These are phyloP conservation scores for Alternaria longipes DNA, from an alignment of 2,329 filamentous ascomycete genomes.

Conservation along the genomic window DNA sequence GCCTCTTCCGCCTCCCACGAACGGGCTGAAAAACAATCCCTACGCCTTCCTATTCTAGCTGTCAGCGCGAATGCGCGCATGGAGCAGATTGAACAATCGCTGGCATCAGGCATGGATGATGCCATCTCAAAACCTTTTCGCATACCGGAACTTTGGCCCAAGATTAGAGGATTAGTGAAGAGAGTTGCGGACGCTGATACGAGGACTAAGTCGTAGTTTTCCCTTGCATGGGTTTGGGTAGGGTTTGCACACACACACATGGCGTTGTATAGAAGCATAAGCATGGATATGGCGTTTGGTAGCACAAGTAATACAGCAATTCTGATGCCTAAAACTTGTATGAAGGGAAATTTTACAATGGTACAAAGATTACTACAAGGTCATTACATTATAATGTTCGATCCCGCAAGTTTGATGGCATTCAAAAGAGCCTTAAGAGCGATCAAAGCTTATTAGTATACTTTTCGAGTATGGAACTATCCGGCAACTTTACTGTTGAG, in stretches of 20 bases:
- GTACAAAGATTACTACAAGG: too few relatives aligned
- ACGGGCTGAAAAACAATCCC: background rate
- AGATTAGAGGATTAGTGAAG: conserved; percentile 21
- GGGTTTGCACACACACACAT: background rate
- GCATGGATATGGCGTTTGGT: background rate
- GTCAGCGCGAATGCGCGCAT: conserved; percentile 49
- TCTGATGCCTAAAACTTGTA: background rate
- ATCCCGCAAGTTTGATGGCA: too few relatives aligned
- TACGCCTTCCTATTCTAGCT: conserved; percentile 41
- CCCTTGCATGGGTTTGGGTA: background rate
- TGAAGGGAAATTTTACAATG: too few relatives aligned
- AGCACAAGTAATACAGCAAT: background rate
- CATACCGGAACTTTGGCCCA: conserved; percentile 36
- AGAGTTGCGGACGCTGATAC: conserved; percentile 8
- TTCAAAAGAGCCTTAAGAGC: too few relatives aligned
- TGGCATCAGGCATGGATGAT: conserved; percentile 46
- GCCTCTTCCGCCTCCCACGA: background rate
- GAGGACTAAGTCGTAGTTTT: background rate
- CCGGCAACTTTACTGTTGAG: too few relatives aligned
- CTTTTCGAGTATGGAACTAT: too few relatives aligned
- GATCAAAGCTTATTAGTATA: too few relatives aligned
- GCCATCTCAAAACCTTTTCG: conserved; percentile 39
- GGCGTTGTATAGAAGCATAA: background rate
- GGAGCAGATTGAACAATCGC: conserved; percentile 43
- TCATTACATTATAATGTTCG: too few relatives aligned